Evolutionary conservation across 78 protist genomes (phyloP).

Genomic region (Dictyostelium brefeldianum): DNA sequence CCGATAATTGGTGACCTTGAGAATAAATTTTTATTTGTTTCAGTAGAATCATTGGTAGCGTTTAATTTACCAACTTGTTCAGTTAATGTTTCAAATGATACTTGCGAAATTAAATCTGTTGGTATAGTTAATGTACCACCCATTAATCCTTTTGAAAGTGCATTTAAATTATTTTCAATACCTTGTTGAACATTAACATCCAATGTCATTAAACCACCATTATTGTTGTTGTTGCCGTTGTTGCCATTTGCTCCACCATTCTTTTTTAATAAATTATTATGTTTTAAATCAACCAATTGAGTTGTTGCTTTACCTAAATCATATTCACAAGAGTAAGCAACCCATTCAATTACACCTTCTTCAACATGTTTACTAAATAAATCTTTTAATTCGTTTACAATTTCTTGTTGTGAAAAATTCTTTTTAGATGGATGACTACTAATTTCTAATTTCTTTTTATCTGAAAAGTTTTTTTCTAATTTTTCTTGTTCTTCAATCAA

Average conservation of each 20-base stretch:
- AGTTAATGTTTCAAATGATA: constrained; percentile 33
- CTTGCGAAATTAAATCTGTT: constrained; percentile 19
- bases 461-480: constrained; percentile 59
- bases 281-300: constrained; percentile 60
- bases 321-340: constrained; percentile 62
- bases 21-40: not conserved
- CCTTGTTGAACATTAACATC: not conserved
- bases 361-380: constrained; percentile 51
- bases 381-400: constrained; percentile 64
- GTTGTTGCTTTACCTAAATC: constrained; percentile 56
- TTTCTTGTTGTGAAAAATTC: constrained; percentile 56
- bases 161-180: constrained; percentile 12
- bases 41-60: not conserved
- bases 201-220: not conserved
- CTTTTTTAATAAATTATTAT: constrained; percentile 49
- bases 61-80: constrained; percentile 14
- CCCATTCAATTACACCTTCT: constrained; percentile 83
- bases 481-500: constrained; percentile 72
- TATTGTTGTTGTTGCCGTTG: not conserved
- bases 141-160: constrained; percentile 8
- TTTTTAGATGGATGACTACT: constrained; percentile 52
- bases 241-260: not conserved
- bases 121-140: constrained; percentile 23
- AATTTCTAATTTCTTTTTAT: constrained; percentile 27
- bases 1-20: too few species aligned